Conservation (phyloP, 1,139 yeast genomes). For the Nakaseomyces sp. region DNA sequence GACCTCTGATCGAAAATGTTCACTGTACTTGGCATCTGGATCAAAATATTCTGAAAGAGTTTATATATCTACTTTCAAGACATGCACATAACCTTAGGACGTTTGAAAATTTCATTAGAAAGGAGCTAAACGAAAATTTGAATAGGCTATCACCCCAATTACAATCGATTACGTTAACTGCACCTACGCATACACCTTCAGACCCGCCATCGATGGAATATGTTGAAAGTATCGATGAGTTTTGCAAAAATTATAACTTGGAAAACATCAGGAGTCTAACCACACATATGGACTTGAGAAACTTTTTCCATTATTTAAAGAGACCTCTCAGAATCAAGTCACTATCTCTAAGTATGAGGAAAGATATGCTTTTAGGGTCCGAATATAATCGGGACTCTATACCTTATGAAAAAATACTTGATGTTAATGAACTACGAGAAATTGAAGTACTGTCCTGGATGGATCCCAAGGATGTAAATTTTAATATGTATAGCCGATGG, state of each 20-base stretch:
- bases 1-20: conserved; percentile 20
- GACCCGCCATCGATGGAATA: conserved; percentile 15
- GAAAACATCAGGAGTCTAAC: conserved; percentile 18
- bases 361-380: conserved; percentile 16
- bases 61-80: conserved; percentile 16
- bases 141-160: conserved; percentile 13
- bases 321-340: conserved; percentile 20
- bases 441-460: conserved; percentile 28
- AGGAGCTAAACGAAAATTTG: conserved; percentile 15
- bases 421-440: conserved; percentile 15
- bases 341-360: conserved; percentile 23
- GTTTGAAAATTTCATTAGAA: conserved; percentile 25
- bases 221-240: conserved; percentile 12
- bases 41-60: conserved; percentile 12
- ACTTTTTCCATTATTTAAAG: conserved; percentile 15
- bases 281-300: conserved; percentile 24
- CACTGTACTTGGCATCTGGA: conserved; percentile 30
- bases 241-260: conserved; percentile 15
- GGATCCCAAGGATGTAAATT: conserved; percentile 15
- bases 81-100: conserved; percentile 16
- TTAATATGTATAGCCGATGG: conserved; percentile 21
- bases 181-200: conserved; percentile 23
- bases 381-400: not conserved
- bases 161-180: conserved; percentile 21
- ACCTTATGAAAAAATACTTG: conserved; percentile 22